Evolutionary conservation across 2,329 filamentous ascomycete species (phyloP), one percentile per base, ranked within the genome.

Genomic region (Ophiostoma piceae): DNA sequence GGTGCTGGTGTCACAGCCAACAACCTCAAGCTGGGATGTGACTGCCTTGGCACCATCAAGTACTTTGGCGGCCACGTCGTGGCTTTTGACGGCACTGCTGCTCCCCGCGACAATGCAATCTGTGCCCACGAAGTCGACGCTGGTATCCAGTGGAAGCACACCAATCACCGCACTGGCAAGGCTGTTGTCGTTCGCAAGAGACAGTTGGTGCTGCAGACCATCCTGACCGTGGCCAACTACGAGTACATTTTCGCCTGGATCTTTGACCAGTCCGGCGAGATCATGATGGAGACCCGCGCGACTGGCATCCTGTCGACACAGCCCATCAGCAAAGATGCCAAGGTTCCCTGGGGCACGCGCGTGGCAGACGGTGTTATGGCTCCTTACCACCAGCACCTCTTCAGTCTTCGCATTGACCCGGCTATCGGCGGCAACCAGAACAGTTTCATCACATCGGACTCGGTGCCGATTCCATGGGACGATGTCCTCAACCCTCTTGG

Each of bases 81-180:
- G 51, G n/a, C 51, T 57, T n/a, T 57, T 3, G n/a, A 57, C 51
- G 51, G 51, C 22, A 9, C 51, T 57, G 51, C 51, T 6, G 51
- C 51, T 2, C 51, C 51, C 8, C 51, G 51, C 6, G 82, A 84
- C 72, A 88, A 90, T 70, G 84, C 87, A 71, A 75, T 80, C 4
- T 84, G 78, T 74, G 84, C 85, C 73, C 85, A 70, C 66, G 69
- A 70, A 32, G 54, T 67, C 9, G 69, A 70, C 60, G 68, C 65
- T 5, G 89, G 89, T 1, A 88, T 92, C 65, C 82, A 85, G 35
- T 91, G 88, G 87, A 91, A 91, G 76, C 89, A 91, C 78, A 84
- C 88, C n/a, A 90, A 91, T 78, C 88, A 82, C 78, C 82, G 88
- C 12, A 90, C 87, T 0, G 81, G 82, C 9, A 81, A 85, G 19